These are phyloP conservation scores for Euphorbia schlechtendalii DNA, from an alignment of 441 rosid genomes.

Conservation along the genomic window DNA sequence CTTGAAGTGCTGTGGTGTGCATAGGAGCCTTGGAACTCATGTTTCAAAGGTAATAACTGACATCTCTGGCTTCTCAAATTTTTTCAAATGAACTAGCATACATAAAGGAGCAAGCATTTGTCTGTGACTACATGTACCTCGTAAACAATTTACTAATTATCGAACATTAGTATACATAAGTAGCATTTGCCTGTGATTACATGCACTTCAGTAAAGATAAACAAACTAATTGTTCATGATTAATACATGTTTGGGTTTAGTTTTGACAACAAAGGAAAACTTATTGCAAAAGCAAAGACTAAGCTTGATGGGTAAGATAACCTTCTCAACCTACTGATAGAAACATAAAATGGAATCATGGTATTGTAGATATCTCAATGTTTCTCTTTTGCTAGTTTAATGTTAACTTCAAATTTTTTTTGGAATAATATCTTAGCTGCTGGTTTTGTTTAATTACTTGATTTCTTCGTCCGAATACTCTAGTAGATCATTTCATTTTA, in stretches of 20 bases:
- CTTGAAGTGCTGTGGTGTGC: constrained; percentile 93
- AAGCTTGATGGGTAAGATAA: not conserved
- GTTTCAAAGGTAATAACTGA: constrained; percentile 67
- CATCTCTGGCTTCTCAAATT: constrained; percentile 10
- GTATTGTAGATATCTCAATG: not conserved
- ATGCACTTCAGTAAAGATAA: not conserved
- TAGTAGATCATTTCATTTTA: not conserved
- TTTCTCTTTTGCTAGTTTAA: not conserved
- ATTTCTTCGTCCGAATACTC: not conserved
- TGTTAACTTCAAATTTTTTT: not conserved
- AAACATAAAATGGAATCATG: not conserved
- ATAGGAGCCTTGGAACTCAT: constrained; percentile 94
- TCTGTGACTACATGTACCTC: not conserved
- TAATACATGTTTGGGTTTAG: not conserved
- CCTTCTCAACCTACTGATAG: not conserved
- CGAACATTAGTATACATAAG: not conserved
- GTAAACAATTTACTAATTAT: not conserved
- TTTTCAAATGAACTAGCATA: not conserved
- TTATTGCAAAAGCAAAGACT: not conserved
- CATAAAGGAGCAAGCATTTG: not conserved
- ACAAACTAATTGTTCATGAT: not conserved
- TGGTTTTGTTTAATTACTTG: not conserved
- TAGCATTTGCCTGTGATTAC: not conserved
- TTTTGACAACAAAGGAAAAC: not conserved
- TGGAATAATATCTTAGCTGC: not conserved